These are phyloP conservation scores for Carex sylvatica DNA, from an alignment of 202 grass and related monocot species.

Conservation along the genomic window DNA sequence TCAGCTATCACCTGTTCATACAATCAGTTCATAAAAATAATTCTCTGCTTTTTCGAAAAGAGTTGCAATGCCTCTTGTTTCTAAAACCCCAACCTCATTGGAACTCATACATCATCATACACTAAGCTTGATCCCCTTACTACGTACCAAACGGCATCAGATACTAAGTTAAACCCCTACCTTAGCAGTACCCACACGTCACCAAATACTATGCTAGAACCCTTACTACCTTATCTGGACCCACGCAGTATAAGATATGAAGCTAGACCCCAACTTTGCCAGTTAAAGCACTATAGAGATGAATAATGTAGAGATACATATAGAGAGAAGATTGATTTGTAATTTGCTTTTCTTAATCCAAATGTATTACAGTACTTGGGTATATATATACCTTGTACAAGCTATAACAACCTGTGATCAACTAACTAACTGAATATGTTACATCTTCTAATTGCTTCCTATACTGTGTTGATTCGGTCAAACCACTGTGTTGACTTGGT, in stretches of 20 bases:
- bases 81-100: background rate
- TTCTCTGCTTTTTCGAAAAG: background rate
- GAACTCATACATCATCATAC: background rate
- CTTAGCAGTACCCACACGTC: background rate
- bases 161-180: background rate
- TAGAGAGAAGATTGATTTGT: too few species aligned
- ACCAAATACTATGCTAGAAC: background rate
- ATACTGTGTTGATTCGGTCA: too few species aligned
- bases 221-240: background rate
- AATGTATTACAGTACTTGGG: too few species aligned
- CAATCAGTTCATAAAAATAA: slow-evolving; percentile 4
- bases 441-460: too few species aligned
- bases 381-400: too few species aligned
- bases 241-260: background rate
- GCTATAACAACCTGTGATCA: too few species aligned
- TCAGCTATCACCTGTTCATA: slow-evolving; percentile 72
- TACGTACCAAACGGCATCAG: background rate
- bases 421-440: too few species aligned
- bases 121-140: background rate
- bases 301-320: too few species aligned
- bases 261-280: background rate
- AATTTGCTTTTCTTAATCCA: too few species aligned
- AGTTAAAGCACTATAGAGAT: too few species aligned
- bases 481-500: too few species aligned
- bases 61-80: slow-evolving; percentile 4